phyloP scores from a whole-genome alignment of 140 eudicot species.

The Flaveria floridana region DNA sequence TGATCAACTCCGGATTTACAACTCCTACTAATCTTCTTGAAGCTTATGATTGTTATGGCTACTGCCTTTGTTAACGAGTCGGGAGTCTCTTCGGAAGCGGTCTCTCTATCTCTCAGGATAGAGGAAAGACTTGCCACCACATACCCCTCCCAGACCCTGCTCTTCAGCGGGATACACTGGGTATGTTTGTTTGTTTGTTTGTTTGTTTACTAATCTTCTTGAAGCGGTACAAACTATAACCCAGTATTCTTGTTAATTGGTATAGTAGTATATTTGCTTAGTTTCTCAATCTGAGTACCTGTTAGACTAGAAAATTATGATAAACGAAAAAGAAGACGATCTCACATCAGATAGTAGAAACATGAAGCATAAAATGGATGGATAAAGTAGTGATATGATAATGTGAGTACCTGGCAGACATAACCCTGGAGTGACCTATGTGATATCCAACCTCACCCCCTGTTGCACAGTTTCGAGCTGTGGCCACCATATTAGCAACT shows the following conservation, averaged over 20 bases:
- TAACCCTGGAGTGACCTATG: conserved; percentile 83
- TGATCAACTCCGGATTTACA: conserved; percentile 17
- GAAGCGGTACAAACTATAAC: conserved; percentile 17
- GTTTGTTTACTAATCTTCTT: conserved; percentile 5
- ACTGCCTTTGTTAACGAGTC: no score
- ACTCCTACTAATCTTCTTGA: conserved; percentile 1
- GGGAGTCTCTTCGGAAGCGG: no score
- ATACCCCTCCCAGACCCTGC: no score
- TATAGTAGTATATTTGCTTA: conserved; percentile 6
- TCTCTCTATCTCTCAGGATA: no score
- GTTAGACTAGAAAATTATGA: background rate
- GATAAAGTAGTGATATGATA: background rate
- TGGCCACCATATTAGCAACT: conserved; percentile 92
- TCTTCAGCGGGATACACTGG: no score
- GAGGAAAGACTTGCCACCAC: no score
- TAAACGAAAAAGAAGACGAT: background rate
- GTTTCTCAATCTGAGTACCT: background rate
- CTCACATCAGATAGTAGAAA: conserved; percentile 16
- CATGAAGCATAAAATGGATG: conserved; percentile 12
- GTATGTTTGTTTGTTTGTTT: no score
- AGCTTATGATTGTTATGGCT: no score
- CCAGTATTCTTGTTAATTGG: conserved; percentile 1
- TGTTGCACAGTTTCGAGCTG: conserved; percentile 67
- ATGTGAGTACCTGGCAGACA: conserved; percentile 61
- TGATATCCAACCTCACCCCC: conserved; percentile 97